A percentile compares a stretch with the other conserved stretches of the same genome.
Conservation (phyloP, 2,329 filamentous ascomycete species). For the Colletotrichum navitas region DNA sequence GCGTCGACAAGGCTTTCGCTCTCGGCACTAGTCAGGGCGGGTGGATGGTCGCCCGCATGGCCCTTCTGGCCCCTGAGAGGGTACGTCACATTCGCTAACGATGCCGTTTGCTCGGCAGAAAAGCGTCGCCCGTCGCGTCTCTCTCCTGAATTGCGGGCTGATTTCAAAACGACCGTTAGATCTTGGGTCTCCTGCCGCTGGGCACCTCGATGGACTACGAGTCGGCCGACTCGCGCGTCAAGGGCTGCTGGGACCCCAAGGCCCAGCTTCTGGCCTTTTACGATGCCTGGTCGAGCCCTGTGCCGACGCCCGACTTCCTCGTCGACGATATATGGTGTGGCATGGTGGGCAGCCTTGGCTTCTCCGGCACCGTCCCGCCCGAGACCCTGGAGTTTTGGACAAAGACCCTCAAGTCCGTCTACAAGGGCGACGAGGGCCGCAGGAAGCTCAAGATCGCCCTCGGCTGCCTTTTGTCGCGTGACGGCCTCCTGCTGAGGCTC, state of each 20-base stretch:
- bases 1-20: conserved; percentile 61
- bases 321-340: conserved; percentile 61
- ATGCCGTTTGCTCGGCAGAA: neutral
- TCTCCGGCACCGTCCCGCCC: conserved; percentile 54
- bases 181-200: conserved; percentile 61
- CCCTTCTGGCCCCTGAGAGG: conserved; percentile 62
- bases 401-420: conserved; percentile 59
- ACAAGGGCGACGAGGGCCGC: conserved; percentile 63
- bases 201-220: conserved; percentile 68
- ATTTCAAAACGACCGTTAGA: conserved; percentile 47
- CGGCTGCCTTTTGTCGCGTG: conserved; percentile 59
- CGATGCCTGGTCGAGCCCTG: conserved; percentile 55
- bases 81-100: conserved; percentile 47
- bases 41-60: conserved; percentile 65
- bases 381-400: conserved; percentile 60
- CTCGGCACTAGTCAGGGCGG: conserved; percentile 66
- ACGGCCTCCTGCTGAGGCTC: conserved; percentile 61
- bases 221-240: conserved; percentile 58
- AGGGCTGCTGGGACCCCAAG: conserved; percentile 64
- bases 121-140: neutral
- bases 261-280: conserved; percentile 57
- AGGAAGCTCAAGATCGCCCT: conserved; percentile 61
- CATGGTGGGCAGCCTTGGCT: conserved; percentile 60
- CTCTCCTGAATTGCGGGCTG: neutral
- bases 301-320: conserved; percentile 60